These are phyloP conservation scores for Daldinia grandis DNA, from an alignment of 495 filamentous ascomycete species.

Conservation along the genomic window DNA sequence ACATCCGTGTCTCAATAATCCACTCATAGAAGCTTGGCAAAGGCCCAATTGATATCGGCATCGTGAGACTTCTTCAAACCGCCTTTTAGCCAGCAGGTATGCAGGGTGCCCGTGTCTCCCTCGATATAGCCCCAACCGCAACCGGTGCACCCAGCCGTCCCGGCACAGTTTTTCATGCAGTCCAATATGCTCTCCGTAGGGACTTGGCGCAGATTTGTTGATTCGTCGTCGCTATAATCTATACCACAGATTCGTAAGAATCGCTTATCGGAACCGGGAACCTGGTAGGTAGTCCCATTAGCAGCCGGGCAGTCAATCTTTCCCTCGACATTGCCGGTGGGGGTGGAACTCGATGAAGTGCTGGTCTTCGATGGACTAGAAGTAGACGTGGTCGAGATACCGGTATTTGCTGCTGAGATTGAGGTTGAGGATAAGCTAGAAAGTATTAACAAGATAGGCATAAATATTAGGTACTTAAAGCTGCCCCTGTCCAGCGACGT, in stretches of 20 bases:
- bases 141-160: slow-evolving; percentile 51
- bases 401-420: slow-evolving; percentile 4
- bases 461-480: background rate
- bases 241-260: slow-evolving; percentile 57
- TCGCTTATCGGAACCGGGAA: slow-evolving; percentile 51
- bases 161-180: slow-evolving; percentile 58
- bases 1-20: background rate
- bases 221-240: slow-evolving; percentile 52
- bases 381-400: slow-evolving; percentile 10
- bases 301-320: slow-evolving; percentile 51
- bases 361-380: slow-evolving; percentile 26
- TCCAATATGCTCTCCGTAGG: slow-evolving; percentile 51
- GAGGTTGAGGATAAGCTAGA: slow-evolving; percentile 9
- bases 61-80: slow-evolving; percentile 47
- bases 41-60: slow-evolving; percentile 51
- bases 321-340: slow-evolving; percentile 29
- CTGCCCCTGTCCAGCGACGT: background rate
- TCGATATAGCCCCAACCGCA: slow-evolving; percentile 54
- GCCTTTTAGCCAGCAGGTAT: slow-evolving; percentile 57
- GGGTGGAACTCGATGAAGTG: slow-evolving; percentile 20
- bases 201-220: slow-evolving; percentile 50
- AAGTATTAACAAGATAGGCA: background rate
- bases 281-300: slow-evolving; percentile 56
- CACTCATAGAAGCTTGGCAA: slow-evolving; percentile 49
- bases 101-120: slow-evolving; percentile 48